A percentile compares a stretch with the other conserved stretches of the same genome.
These are phyloP conservation scores for Teunomyces aglyptinius DNA, from an alignment of 805 yeast genomes.

Conservation along the genomic window DNA sequence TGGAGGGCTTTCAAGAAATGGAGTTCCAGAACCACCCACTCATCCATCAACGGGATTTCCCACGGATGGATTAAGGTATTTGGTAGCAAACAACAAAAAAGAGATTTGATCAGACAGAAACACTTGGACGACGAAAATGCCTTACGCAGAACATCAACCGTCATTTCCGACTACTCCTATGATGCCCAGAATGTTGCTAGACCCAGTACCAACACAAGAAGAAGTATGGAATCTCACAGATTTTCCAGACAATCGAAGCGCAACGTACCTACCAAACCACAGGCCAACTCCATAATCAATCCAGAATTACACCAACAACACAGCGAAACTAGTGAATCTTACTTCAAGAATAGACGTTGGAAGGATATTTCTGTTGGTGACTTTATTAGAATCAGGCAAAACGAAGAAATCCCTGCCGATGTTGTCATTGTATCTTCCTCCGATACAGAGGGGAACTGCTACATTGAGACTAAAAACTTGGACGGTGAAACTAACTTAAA, in stretches of 20 bases:
- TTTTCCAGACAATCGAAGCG: conserved; percentile 3
- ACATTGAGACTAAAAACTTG: conserved; percentile 75
- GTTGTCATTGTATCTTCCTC: conserved; percentile 61
- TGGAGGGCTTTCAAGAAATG: conserved; percentile 73
- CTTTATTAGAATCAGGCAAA: conserved; percentile 62
- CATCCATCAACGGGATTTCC: conserved; percentile 17
- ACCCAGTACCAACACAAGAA: conserved; percentile 2
- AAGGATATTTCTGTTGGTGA: conserved; percentile 74
- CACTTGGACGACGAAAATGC: conserved; percentile 23
- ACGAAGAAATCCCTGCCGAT: conserved; percentile 83
- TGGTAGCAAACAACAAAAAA: conserved; percentile 23
- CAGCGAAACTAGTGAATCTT: conserved; percentile 2
- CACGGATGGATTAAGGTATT: conserved; percentile 23
- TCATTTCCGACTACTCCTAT: conserved; percentile 31
- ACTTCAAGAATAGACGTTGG: conserved; percentile 45
- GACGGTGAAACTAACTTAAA: conserved; percentile 60
- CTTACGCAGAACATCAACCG: conserved; percentile 37
- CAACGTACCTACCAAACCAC: conserved; percentile 7
- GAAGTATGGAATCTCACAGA: conserved; percentile 1
- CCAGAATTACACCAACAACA: conserved; percentile 16
- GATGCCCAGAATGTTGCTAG: conserved; percentile 10
- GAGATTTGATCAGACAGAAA: conserved; percentile 24
- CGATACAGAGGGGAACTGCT: conserved; percentile 68
- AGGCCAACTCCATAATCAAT: conserved; percentile 20
- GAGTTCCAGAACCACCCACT: conserved; percentile 34